phyloP scores from a whole-genome alignment of 2,329 filamentous ascomycete genomes.

The Phaeoacremonium minimum region DNA sequence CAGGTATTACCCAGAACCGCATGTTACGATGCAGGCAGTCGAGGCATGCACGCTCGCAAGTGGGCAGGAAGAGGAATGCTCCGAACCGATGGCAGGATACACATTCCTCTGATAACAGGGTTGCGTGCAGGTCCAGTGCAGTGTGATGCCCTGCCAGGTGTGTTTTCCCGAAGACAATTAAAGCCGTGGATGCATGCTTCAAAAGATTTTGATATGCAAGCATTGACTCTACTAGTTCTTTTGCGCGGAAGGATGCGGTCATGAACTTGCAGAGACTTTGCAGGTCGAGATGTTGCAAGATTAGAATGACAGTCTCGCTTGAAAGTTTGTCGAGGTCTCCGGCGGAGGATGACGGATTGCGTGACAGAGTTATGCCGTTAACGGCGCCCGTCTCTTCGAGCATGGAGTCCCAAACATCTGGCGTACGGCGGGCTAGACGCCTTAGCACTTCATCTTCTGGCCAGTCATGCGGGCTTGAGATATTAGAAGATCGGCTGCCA shows the following conservation, averaged over 20 bases:
- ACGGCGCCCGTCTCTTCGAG: neutral
- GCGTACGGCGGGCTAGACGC: neutral
- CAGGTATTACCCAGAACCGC: neutral
- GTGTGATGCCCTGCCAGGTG: neutral
- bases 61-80: neutral
- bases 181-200: neutral
- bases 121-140: neutral
- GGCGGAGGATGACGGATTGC: neutral
- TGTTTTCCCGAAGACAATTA: neutral
- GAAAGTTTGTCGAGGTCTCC: neutral
- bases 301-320: neutral
- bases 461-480: neutral
- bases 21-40: slow-evolving; percentile 1
- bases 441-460: neutral
- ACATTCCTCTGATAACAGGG: neutral
- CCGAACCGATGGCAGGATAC: slow-evolving; percentile 1
- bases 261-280: neutral
- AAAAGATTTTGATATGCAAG: neutral
- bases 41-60: slow-evolving; percentile 1
- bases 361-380: neutral
- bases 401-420: neutral
- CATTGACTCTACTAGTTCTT: neutral
- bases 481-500: neutral
- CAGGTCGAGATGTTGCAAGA: neutral
- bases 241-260: neutral